Base-by-base conservation (phyloP, 139 green algal species). In the Asterochloris sp. region DNA sequence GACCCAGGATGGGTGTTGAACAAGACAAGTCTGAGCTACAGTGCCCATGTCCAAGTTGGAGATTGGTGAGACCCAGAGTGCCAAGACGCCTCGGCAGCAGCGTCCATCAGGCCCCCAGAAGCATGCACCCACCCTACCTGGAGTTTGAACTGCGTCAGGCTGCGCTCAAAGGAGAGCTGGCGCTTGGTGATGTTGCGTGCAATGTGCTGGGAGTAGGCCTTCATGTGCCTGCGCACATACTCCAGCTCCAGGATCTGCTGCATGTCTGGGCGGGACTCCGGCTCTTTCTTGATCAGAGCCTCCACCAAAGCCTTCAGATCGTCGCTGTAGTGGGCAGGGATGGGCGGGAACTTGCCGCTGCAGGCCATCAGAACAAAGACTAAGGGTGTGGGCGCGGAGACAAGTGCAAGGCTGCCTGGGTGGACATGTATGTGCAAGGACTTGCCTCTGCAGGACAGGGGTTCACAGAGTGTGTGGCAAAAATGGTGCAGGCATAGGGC, bases 321-420 rank as follows among this genome's bases (percentile, higher is more conserved):
- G 1, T 79, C 38, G 60, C 81, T 86, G 84, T 89, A 91, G n/a
- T 83, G 62, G 12, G 15, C 80, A 12, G 88, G 83, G 9, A 89
- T 84, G 29, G 87, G 87, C n/a, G 78, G 60, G 62, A 75, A 82
- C 60, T 82, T 85, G 47, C 82, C 82, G 67, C 82, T 85, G 82
- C 82, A 85, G 12, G 24, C 26, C 15, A 66, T 62, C 17, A 64
- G 26, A 66, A 26, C 23, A 21, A 78, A 64, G 28, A 66, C 64
- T 23, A 26, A 27, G 28, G 28, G 16, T 27, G 0, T 27, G 29
- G 69, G 28, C 17, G 28, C 61, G 17, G 29, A 68, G 24, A 27
- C 1, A n/a, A 29, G 38, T 21, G 2, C 11, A 68, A 15, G 28
- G 19, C 12, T 79, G 8, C 13, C 38, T 66, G 19, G 28, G 38